Evolutionary conservation across 208 protist genomes (phyloP).

Genomic region (Crithidia expoeki): DNA sequence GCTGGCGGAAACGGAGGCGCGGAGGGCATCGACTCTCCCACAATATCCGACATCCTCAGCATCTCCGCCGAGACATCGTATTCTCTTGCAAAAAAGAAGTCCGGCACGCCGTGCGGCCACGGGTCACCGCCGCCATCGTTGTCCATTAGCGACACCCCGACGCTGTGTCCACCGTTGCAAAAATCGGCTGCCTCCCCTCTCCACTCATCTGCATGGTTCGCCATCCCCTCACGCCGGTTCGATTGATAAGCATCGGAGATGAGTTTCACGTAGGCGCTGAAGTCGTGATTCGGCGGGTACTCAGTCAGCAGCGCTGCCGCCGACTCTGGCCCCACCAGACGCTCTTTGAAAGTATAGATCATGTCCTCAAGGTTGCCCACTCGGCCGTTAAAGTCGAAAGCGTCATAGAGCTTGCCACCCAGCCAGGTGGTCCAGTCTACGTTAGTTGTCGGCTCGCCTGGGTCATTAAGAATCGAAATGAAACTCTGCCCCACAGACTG

Average conservation of each 20-base stretch:
- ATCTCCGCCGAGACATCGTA: constrained; percentile 38
- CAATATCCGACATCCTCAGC: constrained; percentile 25
- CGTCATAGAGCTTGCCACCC: constrained; percentile 64
- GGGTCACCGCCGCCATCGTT: constrained; percentile 48
- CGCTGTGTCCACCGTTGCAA: not conserved
- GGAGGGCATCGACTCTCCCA: constrained; percentile 15
- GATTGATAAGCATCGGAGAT: constrained; percentile 68
- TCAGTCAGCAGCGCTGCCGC: constrained; percentile 49
- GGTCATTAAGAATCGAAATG: constrained; percentile 91
- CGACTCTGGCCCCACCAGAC: constrained; percentile 38
- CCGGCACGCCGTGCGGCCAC: constrained; percentile 68
- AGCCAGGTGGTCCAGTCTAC: constrained; percentile 73
- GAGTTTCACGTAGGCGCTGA: constrained; percentile 69
- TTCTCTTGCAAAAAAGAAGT: constrained; percentile 48
- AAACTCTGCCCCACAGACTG: constrained; percentile 88
- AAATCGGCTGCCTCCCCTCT: constrained; percentile 13
- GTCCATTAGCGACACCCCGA: not conserved
- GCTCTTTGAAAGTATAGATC: constrained; percentile 17
- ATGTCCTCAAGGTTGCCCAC: constrained; percentile 31
- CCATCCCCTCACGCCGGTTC: constrained; percentile 61
- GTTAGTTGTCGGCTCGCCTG: constrained; percentile 37
- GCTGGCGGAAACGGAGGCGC: not conserved
- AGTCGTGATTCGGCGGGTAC: constrained; percentile 51
- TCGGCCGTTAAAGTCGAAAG: constrained; percentile 61
- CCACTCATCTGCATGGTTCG: constrained; percentile 33